These are phyloP conservation scores for Candida boleticola DNA, from an alignment of 805 yeast species.

Conservation along the genomic window DNA sequence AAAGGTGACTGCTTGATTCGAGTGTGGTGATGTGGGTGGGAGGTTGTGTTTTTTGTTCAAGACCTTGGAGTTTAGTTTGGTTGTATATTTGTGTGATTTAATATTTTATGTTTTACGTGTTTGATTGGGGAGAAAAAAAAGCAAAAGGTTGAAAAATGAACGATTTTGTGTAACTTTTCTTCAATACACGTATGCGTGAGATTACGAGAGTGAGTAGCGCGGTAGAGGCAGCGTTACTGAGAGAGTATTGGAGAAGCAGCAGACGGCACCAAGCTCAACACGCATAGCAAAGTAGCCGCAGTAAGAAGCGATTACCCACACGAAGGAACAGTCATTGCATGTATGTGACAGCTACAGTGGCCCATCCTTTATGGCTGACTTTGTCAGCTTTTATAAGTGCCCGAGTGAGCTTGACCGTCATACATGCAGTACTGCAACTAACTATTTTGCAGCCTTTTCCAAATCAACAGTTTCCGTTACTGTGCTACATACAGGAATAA, in stretches of 20 bases:
- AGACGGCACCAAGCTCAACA: too few relatives aligned
- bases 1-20: neutral
- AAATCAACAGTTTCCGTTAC: neutral
- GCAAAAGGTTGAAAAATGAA: neutral
- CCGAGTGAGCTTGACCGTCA: too few relatives aligned
- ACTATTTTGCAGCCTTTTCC: neutral
- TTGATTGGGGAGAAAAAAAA: neutral
- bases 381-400: too few relatives aligned
- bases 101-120: constrained; percentile 4
- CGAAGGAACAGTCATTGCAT: too few relatives aligned
- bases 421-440: too few relatives aligned
- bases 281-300: too few relatives aligned
- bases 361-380: too few relatives aligned
- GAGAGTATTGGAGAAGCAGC: neutral
- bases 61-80: neutral
- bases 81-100: too few relatives aligned
- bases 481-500: neutral
- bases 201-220: neutral
- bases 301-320: too few relatives aligned
- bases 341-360: too few relatives aligned
- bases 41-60: neutral
- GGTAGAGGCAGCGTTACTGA: neutral
- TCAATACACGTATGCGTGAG: neutral
- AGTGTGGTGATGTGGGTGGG: neutral
- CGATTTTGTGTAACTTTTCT: constrained; percentile 1